Base-by-base conservation (phyloP, 306 rosid genomes). In the Senna tora region DNA sequence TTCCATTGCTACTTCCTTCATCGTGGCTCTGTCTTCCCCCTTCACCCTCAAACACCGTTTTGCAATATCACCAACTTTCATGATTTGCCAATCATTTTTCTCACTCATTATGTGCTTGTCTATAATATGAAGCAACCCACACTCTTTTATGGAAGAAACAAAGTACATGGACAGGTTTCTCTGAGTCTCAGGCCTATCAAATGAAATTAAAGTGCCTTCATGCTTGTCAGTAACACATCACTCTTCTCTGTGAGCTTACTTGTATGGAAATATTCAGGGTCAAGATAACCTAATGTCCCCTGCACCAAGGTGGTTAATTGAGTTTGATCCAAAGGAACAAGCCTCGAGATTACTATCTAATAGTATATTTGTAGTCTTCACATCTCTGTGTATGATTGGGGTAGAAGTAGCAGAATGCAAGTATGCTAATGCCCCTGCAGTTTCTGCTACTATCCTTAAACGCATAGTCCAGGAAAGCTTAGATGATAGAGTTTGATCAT, bases 1-100 rank as follows among this genome's bases (percentile, higher is more conserved):
- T 63, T 79, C 80, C 63, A 33, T 77, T 19, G 85, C 82, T 14
- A 87, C 83, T 71, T 87, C 85, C 73, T 81, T 87, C 88, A 87
- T 84, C 12, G 62, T 61, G 1, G 91, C 88, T 14, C 91, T 80
- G 15, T 84, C 87, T 49, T 82, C 87, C 65, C 87, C 85, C 28
- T 30, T 87, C 3, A 82, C 7, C 13, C 59, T 71, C 10, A 84
- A 64, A 38, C 91, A 87, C 15, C 2, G 17, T 45, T 20, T 57
- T 3, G 80, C 85, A 11, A 84, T 58, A 50, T 67, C 61, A 0
- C 77, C 76, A 19, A 73, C 69, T 38, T 84, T 81, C 39, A 7
- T 80, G 5, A 87, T n/a, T 39, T 82, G 85, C 70, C 80, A 70
- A 19, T 1, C 11, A 87, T n/a, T 39, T 82, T 85, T 62, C 80